A percentile compares a stretch with the other conserved stretches of the same genome.
phyloP scores from a whole-genome alignment of 129 eudicot genomes.

The Mikania micrantha region DNA sequence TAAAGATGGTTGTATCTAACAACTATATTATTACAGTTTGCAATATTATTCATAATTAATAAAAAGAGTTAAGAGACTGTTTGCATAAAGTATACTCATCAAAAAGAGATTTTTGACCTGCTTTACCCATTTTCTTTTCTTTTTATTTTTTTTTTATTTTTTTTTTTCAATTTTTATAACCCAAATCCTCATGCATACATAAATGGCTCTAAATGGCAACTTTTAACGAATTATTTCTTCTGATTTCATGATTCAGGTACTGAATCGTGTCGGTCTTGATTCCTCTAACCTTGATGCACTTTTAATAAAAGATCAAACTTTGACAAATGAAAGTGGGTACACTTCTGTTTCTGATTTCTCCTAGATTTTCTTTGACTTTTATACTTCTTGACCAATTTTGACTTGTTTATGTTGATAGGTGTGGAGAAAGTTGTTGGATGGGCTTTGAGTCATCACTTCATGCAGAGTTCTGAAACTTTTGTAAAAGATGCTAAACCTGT shows the following conservation, averaged over 20 bases:
- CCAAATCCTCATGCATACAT: neutral
- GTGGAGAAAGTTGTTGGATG: slow-evolving; percentile 87
- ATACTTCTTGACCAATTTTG: neutral
- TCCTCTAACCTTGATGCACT: slow-evolving; percentile 65
- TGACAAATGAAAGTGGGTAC: slow-evolving; percentile 74
- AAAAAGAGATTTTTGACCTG: neutral
- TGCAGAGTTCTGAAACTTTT: slow-evolving; percentile 55
- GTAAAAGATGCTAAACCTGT: slow-evolving; percentile 52
- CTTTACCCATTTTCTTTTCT: neutral
- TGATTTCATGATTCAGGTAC: slow-evolving; percentile 43
- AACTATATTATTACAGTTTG: neutral
- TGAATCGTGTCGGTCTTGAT: slow-evolving; percentile 51
- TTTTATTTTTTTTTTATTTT: neutral
- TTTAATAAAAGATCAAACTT: slow-evolving; percentile 75
- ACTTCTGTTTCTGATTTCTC: neutral
- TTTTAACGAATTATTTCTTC: neutral
- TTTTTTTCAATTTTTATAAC: neutral
- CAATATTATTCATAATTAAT: too few species aligned
- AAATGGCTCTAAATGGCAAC: neutral
- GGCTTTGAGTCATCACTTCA: slow-evolving; percentile 88
- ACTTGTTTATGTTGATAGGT: slow-evolving; percentile 28
- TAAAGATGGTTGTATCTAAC: neutral
- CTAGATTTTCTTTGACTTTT: neutral
- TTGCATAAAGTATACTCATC: neutral
- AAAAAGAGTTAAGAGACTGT: neutral